Percentiles rank a stretch among this genome's conserved stretches.
Conservation (phyloP, 345 rosid genomes). For the Ailanthus altissimus region DNA sequence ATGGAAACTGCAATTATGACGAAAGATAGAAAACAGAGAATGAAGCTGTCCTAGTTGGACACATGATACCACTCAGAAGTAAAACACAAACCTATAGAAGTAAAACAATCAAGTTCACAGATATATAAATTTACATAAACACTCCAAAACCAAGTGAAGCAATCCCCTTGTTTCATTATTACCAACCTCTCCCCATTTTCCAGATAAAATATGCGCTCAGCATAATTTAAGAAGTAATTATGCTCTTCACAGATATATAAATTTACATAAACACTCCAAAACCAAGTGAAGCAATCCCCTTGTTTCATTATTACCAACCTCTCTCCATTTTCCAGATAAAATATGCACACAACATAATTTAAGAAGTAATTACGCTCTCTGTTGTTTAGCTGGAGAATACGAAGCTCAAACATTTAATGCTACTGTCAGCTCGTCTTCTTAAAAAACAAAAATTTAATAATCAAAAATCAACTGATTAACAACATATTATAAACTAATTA, state of each 20-base stretch:
- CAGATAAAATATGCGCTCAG: not conserved
- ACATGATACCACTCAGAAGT: not conserved
- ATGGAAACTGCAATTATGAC: not conserved
- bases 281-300: not conserved
- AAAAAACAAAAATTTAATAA: constrained; percentile 2
- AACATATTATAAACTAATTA: constrained; percentile 10
- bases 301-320: not conserved
- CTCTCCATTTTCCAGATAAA: not conserved
- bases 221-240: not conserved
- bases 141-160: not conserved
- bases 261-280: constrained; percentile 9
- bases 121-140: not conserved
- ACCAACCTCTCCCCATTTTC: constrained; percentile 1
- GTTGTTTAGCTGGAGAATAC: not conserved
- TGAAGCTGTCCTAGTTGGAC: not conserved
- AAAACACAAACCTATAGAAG: not conserved
- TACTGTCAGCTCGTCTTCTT: constrained; percentile 6
- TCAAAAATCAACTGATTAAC: constrained; percentile 10
- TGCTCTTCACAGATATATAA: not conserved
- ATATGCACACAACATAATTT: not conserved
- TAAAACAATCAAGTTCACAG: not conserved
- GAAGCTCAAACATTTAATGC: constrained; percentile 23
- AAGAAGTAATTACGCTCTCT: not conserved
- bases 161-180: not conserved
- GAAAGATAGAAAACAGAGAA: constrained; percentile 5